phyloP scores from a whole-genome alignment of 2,329 filamentous ascomycete genomes.

The Decorospora gaudefroyi region DNA sequence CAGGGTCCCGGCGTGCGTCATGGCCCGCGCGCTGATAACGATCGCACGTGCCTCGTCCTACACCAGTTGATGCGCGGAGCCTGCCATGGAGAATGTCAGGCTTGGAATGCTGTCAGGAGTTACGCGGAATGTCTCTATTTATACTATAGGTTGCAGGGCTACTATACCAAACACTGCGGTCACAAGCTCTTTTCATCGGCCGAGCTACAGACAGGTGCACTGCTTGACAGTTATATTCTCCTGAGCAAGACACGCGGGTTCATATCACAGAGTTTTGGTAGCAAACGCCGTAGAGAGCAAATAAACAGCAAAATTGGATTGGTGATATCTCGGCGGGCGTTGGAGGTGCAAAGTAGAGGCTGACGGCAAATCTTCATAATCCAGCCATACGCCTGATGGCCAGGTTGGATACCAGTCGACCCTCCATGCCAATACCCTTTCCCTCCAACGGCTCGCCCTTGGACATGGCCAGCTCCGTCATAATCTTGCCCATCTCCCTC shows the following conservation, averaged over 20 bases:
- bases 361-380: conserved; percentile 10
- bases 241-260: too few species aligned
- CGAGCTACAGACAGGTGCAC: too few species aligned
- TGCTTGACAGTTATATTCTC: too few species aligned
- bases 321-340: too few species aligned
- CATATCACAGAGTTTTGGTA: too few species aligned
- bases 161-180: too few species aligned
- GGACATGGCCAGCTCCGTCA: conserved; percentile 56
- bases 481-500: conserved; percentile 53
- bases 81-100: too few species aligned
- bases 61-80: too few species aligned
- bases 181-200: too few species aligned
- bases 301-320: too few species aligned
- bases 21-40: conserved; percentile 20
- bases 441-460: conserved; percentile 51
- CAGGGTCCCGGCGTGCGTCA: conserved; percentile 25
- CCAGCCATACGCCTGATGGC: conserved; percentile 50
- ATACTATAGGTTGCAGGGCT: too few species aligned
- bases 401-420: conserved; percentile 47
- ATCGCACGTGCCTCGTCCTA: conserved; percentile 20
- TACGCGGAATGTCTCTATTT: not conserved
- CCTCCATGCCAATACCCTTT: conserved; percentile 48
- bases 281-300: too few species aligned
- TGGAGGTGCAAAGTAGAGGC: not conserved
- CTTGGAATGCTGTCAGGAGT: not conserved